Evolutionary conservation across 2,329 filamentous ascomycete species (phyloP).

Genomic region (Stachybotrys elegans): DNA sequence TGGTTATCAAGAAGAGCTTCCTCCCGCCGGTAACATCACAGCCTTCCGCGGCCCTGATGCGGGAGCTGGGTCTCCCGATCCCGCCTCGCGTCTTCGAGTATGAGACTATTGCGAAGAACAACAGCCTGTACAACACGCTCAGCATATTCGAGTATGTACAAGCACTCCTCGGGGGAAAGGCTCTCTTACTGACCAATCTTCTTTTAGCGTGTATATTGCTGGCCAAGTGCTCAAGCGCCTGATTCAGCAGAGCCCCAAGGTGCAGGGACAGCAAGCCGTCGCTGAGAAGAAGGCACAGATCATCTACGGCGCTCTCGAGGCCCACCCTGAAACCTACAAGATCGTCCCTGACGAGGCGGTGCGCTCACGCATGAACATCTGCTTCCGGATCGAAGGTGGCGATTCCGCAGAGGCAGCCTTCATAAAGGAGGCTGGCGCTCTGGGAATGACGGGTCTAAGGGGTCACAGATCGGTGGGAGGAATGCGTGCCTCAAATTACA

Average conservation of each 20-base stretch:
- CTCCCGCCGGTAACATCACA: conserved; percentile 63
- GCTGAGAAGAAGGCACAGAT: conserved; percentile 68
- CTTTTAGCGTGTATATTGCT: conserved; percentile 70
- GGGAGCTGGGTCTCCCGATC: conserved; percentile 70
- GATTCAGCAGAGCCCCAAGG: conserved; percentile 61
- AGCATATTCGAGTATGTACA: conserved; percentile 82
- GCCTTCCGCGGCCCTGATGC: conserved; percentile 63
- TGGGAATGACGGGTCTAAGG: conserved; percentile 73
- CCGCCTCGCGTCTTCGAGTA: conserved; percentile 79
- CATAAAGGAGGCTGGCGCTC: conserved; percentile 63
- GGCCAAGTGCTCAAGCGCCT: conserved; percentile 82
- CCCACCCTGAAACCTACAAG: conserved; percentile 65
- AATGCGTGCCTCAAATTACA: conserved; percentile 85
- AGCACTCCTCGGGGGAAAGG: too few species aligned
- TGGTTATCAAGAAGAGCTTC: conserved; percentile 76
- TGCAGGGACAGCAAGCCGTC: conserved; percentile 70
- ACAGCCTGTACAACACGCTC: conserved; percentile 92
- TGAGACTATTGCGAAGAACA: conserved; percentile 82
- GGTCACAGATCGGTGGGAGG: conserved; percentile 85
- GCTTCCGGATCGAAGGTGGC: conserved; percentile 68
- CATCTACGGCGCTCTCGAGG: conserved; percentile 75
- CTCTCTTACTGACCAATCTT: too few species aligned
- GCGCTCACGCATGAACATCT: conserved; percentile 91
- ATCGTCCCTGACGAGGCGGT: conserved; percentile 70
- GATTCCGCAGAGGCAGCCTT: conserved; percentile 66